Base-by-base conservation (phyloP, 2,329 filamentous ascomycete genomes). In the Alternaria arbusti region DNA sequence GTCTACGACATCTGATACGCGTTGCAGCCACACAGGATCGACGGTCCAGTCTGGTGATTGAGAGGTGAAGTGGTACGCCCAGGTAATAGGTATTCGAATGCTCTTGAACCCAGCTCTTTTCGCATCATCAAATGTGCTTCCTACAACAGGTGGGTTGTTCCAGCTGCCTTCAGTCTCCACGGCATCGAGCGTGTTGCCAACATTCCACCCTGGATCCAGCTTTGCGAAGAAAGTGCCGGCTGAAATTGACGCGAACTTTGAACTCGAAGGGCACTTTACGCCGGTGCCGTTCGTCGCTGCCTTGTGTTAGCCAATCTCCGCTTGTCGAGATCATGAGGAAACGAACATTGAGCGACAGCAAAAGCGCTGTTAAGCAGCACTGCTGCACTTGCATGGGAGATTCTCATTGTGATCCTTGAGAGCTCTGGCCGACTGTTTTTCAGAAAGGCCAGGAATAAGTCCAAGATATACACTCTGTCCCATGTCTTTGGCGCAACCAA, bases 101-200 rank as follows among this genome's bases (percentile, higher is more conserved):
- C 85, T 84, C 65, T 87, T 88, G 79, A 87, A 89, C 0, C 87
- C 87, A 1, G 84, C 81, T 36, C 79, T 77, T 70, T 86, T 85
- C 32, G 87, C 80, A 54, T 84, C 79, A 46, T 85, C 80, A 60
- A 89, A 87, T 0, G 86, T 87, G 1, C 74, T 72, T 3, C 78
- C 78, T 6, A 82, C 78, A 1, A 88, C 86, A 0, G 84, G 82
- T 0, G 83, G 80, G 60, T 89, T 89, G 66, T 86, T 86, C 87
- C 87, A 89, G 3, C 83, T 85, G 6, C 85, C 86, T 71, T 89
- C 87, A 52, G 83, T 79, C 6, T 86, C 83, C 8, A 83, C 76
- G 1, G 86, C 86, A 70, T 89, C 88, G 28, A 89, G 81, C 0
- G 86, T 88, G 59, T 89, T 89, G 10, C 87, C 87, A 9, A 88